phyloP scores from a whole-genome alignment of 2,329 filamentous ascomycete genomes.

The Fusarium heterosporum region DNA sequence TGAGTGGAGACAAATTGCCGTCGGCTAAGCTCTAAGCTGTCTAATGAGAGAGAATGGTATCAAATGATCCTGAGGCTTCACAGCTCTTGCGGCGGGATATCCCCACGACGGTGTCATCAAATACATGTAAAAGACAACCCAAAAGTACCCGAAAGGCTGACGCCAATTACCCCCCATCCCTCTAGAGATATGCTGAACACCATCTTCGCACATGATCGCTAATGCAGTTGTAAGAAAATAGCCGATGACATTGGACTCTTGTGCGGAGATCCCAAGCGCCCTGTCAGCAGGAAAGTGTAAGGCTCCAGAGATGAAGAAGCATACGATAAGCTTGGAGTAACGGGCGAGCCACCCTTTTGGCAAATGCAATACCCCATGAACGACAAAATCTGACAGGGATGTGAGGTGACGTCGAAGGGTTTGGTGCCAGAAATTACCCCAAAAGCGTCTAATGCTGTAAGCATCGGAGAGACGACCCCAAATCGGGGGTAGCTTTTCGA shows the following conservation, averaged over 20 bases:
- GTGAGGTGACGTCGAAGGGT: conserved; percentile 35
- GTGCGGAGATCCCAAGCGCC: conserved; percentile 24
- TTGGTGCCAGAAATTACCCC: conserved; percentile 39
- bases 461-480: conserved; percentile 28
- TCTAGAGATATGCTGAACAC: conserved; percentile 11
- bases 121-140: conserved; percentile 37
- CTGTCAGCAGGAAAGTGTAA: conserved; percentile 34
- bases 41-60: conserved; percentile 16
- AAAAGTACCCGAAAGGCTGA: conserved; percentile 24
- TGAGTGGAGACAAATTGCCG: not conserved
- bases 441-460: conserved; percentile 36
- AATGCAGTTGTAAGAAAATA: conserved; percentile 31
- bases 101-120: conserved; percentile 40
- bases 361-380: conserved; percentile 21
- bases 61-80: conserved; percentile 21
- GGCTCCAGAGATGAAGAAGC: conserved; percentile 34
- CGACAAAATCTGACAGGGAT: conserved; percentile 22
- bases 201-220: conserved; percentile 34
- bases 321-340: conserved; percentile 32
- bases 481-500: conserved; percentile 34
- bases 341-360: conserved; percentile 16
- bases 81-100: conserved; percentile 35
- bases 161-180: not conserved
- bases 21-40: not conserved
- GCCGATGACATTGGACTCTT: conserved; percentile 26